phyloP scores from a whole-genome alignment of 2,329 filamentous ascomycete genomes.

The Talaromyces amestolkiae region DNA sequence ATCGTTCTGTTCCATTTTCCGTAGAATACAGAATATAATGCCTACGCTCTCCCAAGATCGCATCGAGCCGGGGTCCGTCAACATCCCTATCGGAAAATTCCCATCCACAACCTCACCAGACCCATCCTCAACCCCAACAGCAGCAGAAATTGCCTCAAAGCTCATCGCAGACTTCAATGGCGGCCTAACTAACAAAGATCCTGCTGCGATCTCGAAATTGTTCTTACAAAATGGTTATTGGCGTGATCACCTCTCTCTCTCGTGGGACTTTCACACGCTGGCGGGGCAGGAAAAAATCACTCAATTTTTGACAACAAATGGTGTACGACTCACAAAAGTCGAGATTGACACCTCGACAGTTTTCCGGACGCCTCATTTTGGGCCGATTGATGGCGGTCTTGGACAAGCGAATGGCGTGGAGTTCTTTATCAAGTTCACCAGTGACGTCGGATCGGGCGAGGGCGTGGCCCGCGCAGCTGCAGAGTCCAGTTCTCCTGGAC shows the following conservation, averaged over 20 bases:
- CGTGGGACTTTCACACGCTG: constrained; percentile 57
- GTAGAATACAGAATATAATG: not conserved
- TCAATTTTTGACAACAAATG: constrained; percentile 33
- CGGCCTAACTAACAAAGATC: constrained; percentile 36
- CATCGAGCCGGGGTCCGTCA: constrained; percentile 55
- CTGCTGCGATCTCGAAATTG: constrained; percentile 37
- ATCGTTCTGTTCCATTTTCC: too few relatives aligned
- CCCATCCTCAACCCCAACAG: constrained; percentile 36
- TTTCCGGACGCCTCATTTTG: constrained; percentile 45
- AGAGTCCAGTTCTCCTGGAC: constrained; percentile 27
- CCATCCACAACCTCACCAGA: constrained; percentile 35
- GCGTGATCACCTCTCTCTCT: constrained; percentile 58
- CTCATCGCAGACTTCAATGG: constrained; percentile 42
- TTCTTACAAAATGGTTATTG: constrained; percentile 56
- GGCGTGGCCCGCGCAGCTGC: constrained; percentile 56
- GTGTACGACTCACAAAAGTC: constrained; percentile 46
- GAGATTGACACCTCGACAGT: constrained; percentile 48
- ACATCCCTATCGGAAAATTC: constrained; percentile 47
- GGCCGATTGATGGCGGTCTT: constrained; percentile 48
- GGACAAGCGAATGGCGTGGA: constrained; percentile 54
- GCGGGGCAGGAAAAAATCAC: constrained; percentile 46
- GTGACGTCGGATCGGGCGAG: constrained; percentile 53
- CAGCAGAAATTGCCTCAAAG: constrained; percentile 36
- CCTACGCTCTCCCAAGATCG: constrained; percentile 41
- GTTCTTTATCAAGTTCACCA: constrained; percentile 57